Base-by-base conservation (phyloP, 257 asterid species). In the Solanum acaule region DNA sequence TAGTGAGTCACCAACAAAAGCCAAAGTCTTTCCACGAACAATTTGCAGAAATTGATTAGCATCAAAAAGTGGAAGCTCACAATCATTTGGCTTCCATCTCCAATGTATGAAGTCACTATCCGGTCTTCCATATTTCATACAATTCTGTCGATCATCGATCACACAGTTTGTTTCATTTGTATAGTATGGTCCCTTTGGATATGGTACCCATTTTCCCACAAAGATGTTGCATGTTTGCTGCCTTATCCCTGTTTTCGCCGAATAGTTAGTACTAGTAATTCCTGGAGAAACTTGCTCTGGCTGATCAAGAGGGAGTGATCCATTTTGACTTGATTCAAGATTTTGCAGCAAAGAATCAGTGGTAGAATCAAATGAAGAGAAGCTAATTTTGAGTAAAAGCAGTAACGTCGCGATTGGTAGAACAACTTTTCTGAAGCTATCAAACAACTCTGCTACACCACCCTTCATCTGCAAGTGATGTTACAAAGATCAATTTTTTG, bases 51-150 rank as follows among this genome's bases (percentile, higher is more conserved):
- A 89, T 31, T 68, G 85, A 38, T 2, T 61, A 6, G 91, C 87
- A 86, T 86, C 87, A 86, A 89, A 89, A 4, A 79, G 83, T 13
- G 91, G 87, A 3, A 89, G 70, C 84, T 86, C 91, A 86, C 87
- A 89, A 34, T 86, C 91, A 79, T 89, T 67, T 13, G 91, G 91
- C 40, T 86, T 86, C 91, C 91, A 89, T 68, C 89, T 89, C 89
- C 87, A 89, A 6, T 86, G 84, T 88, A 89, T 10, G 85, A 86
- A 89, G 73, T 76, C 91, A n/a, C 44, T 38, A 46, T 89, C 91
- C 8, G 79, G 72, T 25, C 91, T 86, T 49, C 89, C 91, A 83
- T 56, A 86, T 56, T 89, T 89, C 87, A 89, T 89, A 71, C 91
- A 89, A 84, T 89, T 89, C 56, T 89, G 89, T 79, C 91, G 75